Evolutionary conservation across 164 flowering plant genomes (phyloP).

Genomic region (Annona squamosa): DNA sequence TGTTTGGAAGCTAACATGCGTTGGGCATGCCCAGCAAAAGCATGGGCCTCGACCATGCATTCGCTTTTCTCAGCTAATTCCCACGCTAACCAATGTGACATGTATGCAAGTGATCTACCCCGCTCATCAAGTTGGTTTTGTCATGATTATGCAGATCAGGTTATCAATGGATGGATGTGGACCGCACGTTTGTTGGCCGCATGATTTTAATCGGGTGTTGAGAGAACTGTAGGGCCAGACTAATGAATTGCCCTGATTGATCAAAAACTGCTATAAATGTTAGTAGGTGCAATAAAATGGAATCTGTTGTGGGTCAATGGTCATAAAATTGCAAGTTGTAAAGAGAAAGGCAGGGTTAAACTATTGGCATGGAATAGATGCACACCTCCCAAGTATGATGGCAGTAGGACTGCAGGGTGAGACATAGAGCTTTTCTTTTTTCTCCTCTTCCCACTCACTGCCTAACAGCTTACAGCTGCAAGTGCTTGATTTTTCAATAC

Average conservation of each 20-base stretch:
- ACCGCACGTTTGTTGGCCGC: neutral
- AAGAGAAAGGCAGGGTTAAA: conserved; percentile 11
- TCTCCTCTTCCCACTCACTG: neutral
- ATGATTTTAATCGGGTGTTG: neutral
- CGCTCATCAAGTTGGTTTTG: neutral
- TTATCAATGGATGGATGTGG: neutral
- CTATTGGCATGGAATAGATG: conserved; percentile 18
- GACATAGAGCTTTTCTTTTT: neutral
- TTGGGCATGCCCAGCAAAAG: neutral
- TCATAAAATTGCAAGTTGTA: neutral
- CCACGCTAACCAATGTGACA: neutral
- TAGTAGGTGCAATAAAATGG: no score
- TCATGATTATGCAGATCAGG: neutral
- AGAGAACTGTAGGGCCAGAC: neutral
- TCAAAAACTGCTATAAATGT: no score
- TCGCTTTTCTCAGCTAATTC: neutral
- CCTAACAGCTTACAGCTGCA: no score
- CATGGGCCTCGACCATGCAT: neutral
- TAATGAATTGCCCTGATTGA: neutral
- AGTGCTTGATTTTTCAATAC: neutral
- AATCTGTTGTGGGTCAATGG: no score
- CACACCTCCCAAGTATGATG: conserved; percentile 21
- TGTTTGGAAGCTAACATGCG: conserved; percentile 15
- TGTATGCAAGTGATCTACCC: neutral
- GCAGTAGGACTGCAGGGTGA: conserved; percentile 4